Evolutionary conservation across 2,329 filamentous ascomycete species (phyloP), one percentile per base, ranked within the genome.

Genomic region (Aureobasidium namibiae): DNA sequence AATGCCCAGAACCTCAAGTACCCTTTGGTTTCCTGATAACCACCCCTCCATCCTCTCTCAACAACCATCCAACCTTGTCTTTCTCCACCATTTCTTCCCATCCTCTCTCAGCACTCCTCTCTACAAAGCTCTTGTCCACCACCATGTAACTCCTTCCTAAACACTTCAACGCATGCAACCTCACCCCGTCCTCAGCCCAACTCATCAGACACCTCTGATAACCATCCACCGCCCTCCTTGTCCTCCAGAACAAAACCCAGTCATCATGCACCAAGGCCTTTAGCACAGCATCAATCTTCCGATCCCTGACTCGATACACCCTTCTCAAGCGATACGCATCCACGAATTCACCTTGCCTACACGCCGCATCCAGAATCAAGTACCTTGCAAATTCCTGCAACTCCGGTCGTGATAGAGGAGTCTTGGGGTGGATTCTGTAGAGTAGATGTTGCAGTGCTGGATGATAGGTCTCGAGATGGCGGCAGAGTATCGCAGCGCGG

Each of bases 391-490:
- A 87, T 67, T 97, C 94, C 50, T 86, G 82, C 4, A 90, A 74
- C 68, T 96, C 91, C 6, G 87, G 78, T 2, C 79, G 76, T 0
- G 87, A 84, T 21, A 97, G 82, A 1, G 70, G 85, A 52, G 85
- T 82, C 2, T 78, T 72, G 0, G 80, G 77, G 66, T 95, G 88
- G 62, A 97, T 85, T 8, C 76, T 75, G 45, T 85, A 81, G 13
- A 99, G 78, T 2, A 96, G 81, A 66, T 95, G 85, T 39, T 88
- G 81, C 23, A 97, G 82, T 1, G 92, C 90, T 0, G 92, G 90
- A 63, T 92, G 87, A 72, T 97, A 99, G 1, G 91, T 91, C 65
- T 95, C 90, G 65, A 87, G 88, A 66, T 95, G 87, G 63, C 86
- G 84, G 60, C 88, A 84, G 34, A 96, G 82, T 63, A 99, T 86